phyloP scores from a whole-genome alignment of 257 asterid genomes.

The Ajuga chamaepitys region DNA sequence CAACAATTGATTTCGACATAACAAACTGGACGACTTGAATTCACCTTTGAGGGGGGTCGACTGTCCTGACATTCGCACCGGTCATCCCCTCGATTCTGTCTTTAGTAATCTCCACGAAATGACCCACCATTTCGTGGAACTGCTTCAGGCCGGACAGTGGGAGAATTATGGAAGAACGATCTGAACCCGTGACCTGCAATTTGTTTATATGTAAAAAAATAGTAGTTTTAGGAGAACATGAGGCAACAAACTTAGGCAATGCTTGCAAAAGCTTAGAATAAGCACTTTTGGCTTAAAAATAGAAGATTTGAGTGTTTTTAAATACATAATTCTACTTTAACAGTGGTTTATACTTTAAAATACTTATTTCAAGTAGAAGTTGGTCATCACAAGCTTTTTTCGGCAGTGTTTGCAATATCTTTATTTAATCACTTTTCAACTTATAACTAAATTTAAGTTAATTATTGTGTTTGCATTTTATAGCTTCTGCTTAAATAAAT shows the following conservation, averaged over 20 bases:
- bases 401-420: too few species aligned
- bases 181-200: constrained; percentile 89
- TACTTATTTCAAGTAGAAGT: too few species aligned
- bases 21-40: constrained; percentile 16
- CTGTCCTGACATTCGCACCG: constrained; percentile 80
- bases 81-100: constrained; percentile 79
- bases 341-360: too few species aligned
- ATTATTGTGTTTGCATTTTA: too few species aligned
- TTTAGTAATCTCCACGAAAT: constrained; percentile 84
- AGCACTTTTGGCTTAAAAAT: too few species aligned
- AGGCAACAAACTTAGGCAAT: neutral
- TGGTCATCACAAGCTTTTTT: too few species aligned
- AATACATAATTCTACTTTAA: too few species aligned
- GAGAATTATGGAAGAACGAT: constrained; percentile 92
- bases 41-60: constrained; percentile 86
- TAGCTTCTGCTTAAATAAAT: too few species aligned
- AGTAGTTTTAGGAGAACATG: neutral
- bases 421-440: too few species aligned
- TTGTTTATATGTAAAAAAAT: constrained; percentile 6
- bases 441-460: too few species aligned
- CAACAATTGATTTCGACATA: constrained; percentile 15
- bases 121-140: constrained; percentile 92
- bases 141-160: constrained; percentile 91
- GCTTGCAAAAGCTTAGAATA: too few species aligned
- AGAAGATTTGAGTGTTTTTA: too few species aligned